A percentile compares a stretch with the other conserved stretches of the same genome.
Evolutionary conservation across 2,329 filamentous ascomycete species (phyloP).

Genomic region (Fusarium sp.): DNA sequence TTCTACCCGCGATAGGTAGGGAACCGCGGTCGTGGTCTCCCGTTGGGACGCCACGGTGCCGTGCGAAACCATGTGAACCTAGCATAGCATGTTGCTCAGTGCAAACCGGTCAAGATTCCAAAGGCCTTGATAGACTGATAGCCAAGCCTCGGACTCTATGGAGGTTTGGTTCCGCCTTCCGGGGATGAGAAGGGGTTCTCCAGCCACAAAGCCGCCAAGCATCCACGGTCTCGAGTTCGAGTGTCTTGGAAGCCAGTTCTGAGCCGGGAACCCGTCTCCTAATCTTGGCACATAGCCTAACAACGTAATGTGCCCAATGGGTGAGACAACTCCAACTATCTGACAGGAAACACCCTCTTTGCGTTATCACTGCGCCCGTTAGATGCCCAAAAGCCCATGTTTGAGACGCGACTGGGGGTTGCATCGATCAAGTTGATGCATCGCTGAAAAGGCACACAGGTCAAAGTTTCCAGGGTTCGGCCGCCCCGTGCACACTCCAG

Average conservation of each 20-base stretch:
- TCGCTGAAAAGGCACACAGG: slow-evolving; percentile 4
- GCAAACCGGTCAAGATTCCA: background rate
- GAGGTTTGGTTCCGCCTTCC: slow-evolving; percentile 11
- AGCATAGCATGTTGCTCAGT: slow-evolving; percentile 1
- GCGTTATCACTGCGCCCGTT: slow-evolving; percentile 9
- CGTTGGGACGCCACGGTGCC: slow-evolving; percentile 12
- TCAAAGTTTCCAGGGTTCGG: slow-evolving; percentile 29
- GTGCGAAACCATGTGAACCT: background rate
- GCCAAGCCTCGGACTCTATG: slow-evolving; percentile 2
- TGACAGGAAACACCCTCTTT: background rate
- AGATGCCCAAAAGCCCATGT: background rate
- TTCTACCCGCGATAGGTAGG: background rate
- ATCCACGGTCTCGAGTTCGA: background rate
- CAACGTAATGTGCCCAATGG: background rate
- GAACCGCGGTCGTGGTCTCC: slow-evolving; percentile 4
- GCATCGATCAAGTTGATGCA: slow-evolving; percentile 2
- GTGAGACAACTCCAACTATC: background rate
- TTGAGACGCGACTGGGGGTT: background rate
- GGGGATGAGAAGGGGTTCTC: background rate
- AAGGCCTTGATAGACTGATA: background rate
- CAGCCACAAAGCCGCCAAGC: background rate
- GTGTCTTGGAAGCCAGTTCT: background rate
- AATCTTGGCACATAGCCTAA: background rate
- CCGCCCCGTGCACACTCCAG: background rate
- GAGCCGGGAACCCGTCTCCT: background rate